Base-by-base conservation (phyloP, 768 basidiomycete genomes). In the Exidia glandulosa region DNA sequence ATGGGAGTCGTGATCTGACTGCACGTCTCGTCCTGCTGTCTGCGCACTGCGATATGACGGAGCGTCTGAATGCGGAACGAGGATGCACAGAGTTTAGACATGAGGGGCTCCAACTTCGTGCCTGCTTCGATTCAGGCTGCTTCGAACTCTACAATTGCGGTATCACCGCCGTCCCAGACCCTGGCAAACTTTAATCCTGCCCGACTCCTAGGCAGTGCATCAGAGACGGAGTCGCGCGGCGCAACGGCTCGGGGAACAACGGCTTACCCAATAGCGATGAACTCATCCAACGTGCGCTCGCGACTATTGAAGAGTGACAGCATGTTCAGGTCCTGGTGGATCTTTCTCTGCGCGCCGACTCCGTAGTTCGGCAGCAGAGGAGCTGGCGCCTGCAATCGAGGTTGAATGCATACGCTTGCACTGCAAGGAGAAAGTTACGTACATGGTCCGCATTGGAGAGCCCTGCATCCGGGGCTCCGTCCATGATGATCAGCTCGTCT, bases 281-380 rank as follows among this genome's bases (percentile, higher is more conserved):
- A 77, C 5, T 79, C 73, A 1, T 72, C 62, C 16, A 80, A 54
- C 0, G 73, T 75, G 4, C 80, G 74, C 60, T 80, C 79, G 62
- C 75, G 71, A 6, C 71, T 65, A 50, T 81, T 79, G 16, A 75
- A 65, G 13, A 71, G 25, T 19, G 66, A 45, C 73, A 78, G 74
- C 79, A 81, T 79, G 58, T 72, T 74, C 37, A 81, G 56, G 59
- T 81, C 80, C 54, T 74, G 73, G 32, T 76, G 66, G 61, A 80
- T 79, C 32, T 69, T 68, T 4, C 74, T 66, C 36, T 75, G 66
- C 45, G 68, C 69, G 1, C 76, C 79, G 5, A 73, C 69, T 16
- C 78, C 79, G 57, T 75, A 80, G 64, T 80, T 80, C 3, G 79
- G 73, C 2, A 81, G 70, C 56, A 82, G 66, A 0, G 78, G 80